A percentile compares a stretch with the other conserved stretches of the same genome.
Conservation (phyloP, 148 eudicot genomes). For the Limonium bicolor region DNA sequence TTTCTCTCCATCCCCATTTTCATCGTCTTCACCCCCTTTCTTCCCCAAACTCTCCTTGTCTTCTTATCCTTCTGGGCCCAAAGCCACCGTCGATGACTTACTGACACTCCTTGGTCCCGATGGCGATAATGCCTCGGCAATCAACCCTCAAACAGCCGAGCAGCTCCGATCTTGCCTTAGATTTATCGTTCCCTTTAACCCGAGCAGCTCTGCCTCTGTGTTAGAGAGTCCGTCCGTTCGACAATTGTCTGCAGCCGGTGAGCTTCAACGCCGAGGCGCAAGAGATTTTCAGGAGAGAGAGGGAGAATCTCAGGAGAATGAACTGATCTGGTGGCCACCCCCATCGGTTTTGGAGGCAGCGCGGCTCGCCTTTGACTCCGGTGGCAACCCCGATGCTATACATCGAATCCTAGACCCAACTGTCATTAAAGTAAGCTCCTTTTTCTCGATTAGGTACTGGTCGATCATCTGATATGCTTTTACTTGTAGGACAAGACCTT, state of each 20-base stretch:
- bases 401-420: constrained; percentile 53
- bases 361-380: constrained; percentile 66
- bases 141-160: constrained; percentile 25
- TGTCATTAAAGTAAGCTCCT: constrained; percentile 30
- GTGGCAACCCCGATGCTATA: constrained; percentile 52
- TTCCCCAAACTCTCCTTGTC: constrained; percentile 2
- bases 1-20: no score
- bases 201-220: neutral
- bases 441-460: neutral
- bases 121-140: constrained; percentile 23
- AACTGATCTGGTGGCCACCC: constrained; percentile 65
- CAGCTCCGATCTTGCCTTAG: constrained; percentile 58
- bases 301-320: constrained; percentile 18
- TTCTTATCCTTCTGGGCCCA: constrained; percentile 15
- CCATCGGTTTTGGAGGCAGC: constrained; percentile 62
- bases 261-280: no score
- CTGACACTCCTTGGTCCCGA: constrained; percentile 61
- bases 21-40: neutral
- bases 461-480: neutral
- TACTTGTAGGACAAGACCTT: neutral
- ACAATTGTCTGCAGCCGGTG: no score
- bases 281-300: neutral
- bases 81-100: constrained; percentile 56
- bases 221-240: neutral
- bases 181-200: constrained; percentile 61